A percentile compares a stretch with the other conserved stretches of the same genome.
phyloP scores from a whole-genome alignment of 2,329 filamentous ascomycete species.

The Mycosphaerelloides madeirae region DNA sequence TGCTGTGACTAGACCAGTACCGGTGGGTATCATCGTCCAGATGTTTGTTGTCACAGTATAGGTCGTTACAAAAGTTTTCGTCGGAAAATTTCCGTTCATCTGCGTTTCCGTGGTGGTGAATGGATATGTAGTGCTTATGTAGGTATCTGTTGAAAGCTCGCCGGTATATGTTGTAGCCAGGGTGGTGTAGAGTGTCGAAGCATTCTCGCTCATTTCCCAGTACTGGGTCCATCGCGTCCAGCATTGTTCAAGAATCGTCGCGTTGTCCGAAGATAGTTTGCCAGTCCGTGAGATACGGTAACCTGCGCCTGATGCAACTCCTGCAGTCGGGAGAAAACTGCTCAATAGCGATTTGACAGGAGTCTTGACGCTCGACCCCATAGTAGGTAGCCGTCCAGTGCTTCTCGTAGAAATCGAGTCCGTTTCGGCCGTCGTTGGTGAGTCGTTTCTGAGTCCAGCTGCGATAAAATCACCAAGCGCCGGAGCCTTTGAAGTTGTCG shows the following conservation, averaged over 20 bases:
- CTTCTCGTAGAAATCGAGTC: background rate
- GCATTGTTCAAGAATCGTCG: conserved; percentile 3
- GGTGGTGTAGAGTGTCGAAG: background rate
- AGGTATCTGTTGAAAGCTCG: background rate
- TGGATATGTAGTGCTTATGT: background rate
- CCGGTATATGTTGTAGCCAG: background rate
- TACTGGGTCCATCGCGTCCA: conserved; percentile 1
- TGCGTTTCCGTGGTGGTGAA: conserved; percentile 1
- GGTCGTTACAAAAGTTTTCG: conserved; percentile 1
- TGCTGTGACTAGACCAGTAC: too few relatives aligned
- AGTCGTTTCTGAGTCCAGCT: background rate
- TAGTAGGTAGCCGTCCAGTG: too few relatives aligned
- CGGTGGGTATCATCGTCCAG: background rate
- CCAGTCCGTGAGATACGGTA: too few relatives aligned
- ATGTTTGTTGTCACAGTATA: background rate
- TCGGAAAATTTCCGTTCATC: conserved; percentile 6
- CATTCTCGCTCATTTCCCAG: conserved; percentile 1
- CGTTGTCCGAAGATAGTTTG: background rate
- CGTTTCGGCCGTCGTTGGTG: background rate
- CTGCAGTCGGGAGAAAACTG: too few relatives aligned
- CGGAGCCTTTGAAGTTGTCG: background rate
- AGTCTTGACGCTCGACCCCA: too few relatives aligned
- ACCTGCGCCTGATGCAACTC: too few relatives aligned
- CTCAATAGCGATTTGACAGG: too few relatives aligned
- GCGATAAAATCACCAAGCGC: conserved; percentile 2